phyloP scores from a whole-genome alignment of 108 stramenopile species.

The Aurantiochytrium sp. region DNA sequence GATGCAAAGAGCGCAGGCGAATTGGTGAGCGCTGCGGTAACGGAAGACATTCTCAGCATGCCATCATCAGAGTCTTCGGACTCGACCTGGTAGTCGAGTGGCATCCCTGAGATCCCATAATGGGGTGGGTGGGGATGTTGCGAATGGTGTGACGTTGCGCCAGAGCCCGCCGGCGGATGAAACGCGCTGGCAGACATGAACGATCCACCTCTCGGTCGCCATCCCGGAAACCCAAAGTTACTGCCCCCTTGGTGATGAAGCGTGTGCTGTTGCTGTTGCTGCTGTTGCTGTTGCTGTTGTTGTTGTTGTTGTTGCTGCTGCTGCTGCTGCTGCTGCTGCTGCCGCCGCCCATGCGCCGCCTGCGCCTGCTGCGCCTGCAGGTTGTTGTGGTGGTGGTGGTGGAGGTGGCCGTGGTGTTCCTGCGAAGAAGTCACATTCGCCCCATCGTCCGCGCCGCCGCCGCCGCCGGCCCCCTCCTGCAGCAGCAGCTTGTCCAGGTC shows the following conservation, averaged over 20 bases:
- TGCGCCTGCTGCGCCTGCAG: too few relatives aligned
- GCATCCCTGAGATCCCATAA: not conserved
- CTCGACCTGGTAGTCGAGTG: not conserved
- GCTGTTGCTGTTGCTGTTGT: too few relatives aligned
- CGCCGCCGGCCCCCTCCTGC: not conserved
- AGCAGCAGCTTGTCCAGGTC: not conserved
- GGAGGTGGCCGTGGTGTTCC: not conserved
- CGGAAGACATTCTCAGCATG: not conserved
- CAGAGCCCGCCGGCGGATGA: not conserved
- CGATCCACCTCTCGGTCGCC: not conserved
- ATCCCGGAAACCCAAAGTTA: not conserved
- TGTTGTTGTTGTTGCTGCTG: too few relatives aligned
- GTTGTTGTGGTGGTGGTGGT: not conserved
- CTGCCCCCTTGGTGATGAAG: too few relatives aligned
- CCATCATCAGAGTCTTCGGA: not conserved
- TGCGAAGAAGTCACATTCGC: too few relatives aligned
- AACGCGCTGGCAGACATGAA: not conserved
- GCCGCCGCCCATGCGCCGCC: too few relatives aligned
- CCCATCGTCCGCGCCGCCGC: too few relatives aligned
- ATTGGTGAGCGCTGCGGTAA: not conserved
- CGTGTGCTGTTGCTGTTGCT: too few relatives aligned
- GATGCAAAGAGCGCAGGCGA: not conserved
- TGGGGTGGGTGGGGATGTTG: not conserved
- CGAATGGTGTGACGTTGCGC: not conserved
- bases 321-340: too few relatives aligned